Percentiles rank a stretch among this genome's conserved stretches.
Evolutionary conservation across 148 eudicot species (phyloP).

Genomic region (Diospyros lotus): DNA sequence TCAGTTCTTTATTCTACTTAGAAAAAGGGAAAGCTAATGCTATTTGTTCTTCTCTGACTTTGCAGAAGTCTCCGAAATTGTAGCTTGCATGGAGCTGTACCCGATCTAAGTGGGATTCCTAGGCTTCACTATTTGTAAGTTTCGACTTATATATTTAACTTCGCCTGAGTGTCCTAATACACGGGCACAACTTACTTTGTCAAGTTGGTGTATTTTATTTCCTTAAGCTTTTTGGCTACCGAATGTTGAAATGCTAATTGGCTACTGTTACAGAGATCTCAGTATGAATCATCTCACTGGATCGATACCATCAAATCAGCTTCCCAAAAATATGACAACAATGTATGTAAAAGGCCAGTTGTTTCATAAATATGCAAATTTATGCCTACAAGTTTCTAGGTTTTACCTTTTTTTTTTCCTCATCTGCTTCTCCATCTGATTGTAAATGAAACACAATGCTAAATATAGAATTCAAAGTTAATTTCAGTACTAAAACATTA

Average conservation of each 20-base stretch:
- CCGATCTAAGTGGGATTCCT: slow-evolving; percentile 63
- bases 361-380: background rate
- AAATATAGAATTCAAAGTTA: background rate
- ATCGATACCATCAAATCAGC: slow-evolving; percentile 56
- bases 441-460: background rate
- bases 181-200: slow-evolving; percentile 4
- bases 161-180: background rate
- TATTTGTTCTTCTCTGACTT: slow-evolving; percentile 10
- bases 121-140: slow-evolving; percentile 74
- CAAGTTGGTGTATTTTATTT: background rate
- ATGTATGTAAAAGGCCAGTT: slow-evolving; percentile 41
- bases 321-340: slow-evolving; percentile 63
- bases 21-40: slow-evolving; percentile 10
- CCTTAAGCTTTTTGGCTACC: background rate
- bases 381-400: background rate
- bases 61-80: slow-evolving; percentile 93
- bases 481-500: background rate
- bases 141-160: background rate
- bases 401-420: background rate
- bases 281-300: slow-evolving; percentile 70
- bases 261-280: slow-evolving; percentile 57
- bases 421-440: background rate
- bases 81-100: slow-evolving; percentile 66
- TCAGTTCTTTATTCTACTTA: background rate
- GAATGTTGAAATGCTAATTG: background rate